Base-by-base conservation (phyloP, 2,329 filamentous ascomycete species). In the Fusarium sp. region DNA sequence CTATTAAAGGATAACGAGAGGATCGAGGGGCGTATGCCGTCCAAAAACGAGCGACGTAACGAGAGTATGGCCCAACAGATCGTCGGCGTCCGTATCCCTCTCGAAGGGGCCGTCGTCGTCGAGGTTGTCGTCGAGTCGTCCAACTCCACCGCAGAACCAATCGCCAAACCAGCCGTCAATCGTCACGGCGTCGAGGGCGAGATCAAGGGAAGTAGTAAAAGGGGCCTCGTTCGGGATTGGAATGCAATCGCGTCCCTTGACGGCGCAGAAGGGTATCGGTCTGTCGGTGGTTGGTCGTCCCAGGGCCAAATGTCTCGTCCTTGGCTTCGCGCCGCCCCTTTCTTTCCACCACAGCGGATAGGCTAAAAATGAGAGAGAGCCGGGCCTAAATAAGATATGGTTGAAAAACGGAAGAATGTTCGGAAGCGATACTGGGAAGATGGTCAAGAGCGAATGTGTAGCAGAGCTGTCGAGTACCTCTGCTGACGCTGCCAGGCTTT, bases 221-320 rank as follows among this genome's bases (percentile, higher is more conserved):
- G 71, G 68, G 65, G n/a, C 61, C 20, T 14, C 14, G 18, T 52
- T 33, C 47, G 25, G 57, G 47, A 66, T 62, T 69, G 71, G 71
- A 74, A 74, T 74, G 71, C 33, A 74, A 74, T 74, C 42, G 35
- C 57, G 57, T 57, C 71, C 71, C 71, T 72, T 62, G 14, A 63
- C 42, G 20, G 70, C 47, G 65, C 38, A 50, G 50, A 69, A 65
- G 27, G 68, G 68, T 47, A 22, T 69, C 58, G 58, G 54, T 61
- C 27, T 42, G 40, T 64, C 47, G 25, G 25, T 64, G 62, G 52
- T 67, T 54, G 42, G 40, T 50, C 11, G 33, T 64, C 36, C 60
- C 60, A 54, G 60, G 22, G 18, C 22, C 68, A 74, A 74, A 74
- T 74, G 71, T 74, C 71, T 74, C 71, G 63, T 74, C 58, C 40